Evolutionary conservation across 1,284 basidiomycete genomes (phyloP), one percentile per base, ranked within the genome.

Genomic region (Rhodofomes roseus): DNA sequence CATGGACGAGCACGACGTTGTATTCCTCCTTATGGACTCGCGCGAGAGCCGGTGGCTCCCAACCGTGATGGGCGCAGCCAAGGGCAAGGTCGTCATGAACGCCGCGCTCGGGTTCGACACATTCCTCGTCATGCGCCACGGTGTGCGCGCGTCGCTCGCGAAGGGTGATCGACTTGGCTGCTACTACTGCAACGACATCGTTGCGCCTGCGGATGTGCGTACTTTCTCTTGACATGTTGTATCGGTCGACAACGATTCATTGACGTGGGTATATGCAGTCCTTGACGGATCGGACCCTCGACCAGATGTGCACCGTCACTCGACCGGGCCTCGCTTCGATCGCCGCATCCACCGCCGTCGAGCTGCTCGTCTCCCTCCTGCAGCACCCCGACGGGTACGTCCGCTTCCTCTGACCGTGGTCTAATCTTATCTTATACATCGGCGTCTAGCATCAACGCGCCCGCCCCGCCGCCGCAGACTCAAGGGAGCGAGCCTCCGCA

Each of bases 221-320:
- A 14, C 39, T n/a, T n/a, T n/a, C n/a, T n/a, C n/a, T 34, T 34
- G 31, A 11, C 31, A 11, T n/a, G 31, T 11, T 34, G 31, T 34
- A 34, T 34, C n/a, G 31, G 5, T 34, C 31, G 31, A 34, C 4
- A 5, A 34, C n/a, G 11, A 34, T 11, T 11, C 31, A 11, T 11
- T 34, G 31, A 34, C 12, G 12, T 37, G 18, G 4, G 7, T 39
- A 14, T 29, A 1, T 61, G 96, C 95, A 96, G 93, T 34, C 31
- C 0, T 78, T 98, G 53, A 92, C 93, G 0, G 96, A 99, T 70
- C 83, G 96, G 37, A 98, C 96, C 1, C 82, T 99, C 27, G 97
- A 99, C 72, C 96, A 99, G 72, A 98, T 98, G 96, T 99, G 97
- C 71, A 99, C 97, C 0, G 97, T 99, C 14, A 98, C 96, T 0